Percentiles rank a stretch among this genome's conserved stretches.
Evolutionary conservation across 1,284 basidiomycete genomes (phyloP).

Genomic region (Pseudozyma pruni): DNA sequence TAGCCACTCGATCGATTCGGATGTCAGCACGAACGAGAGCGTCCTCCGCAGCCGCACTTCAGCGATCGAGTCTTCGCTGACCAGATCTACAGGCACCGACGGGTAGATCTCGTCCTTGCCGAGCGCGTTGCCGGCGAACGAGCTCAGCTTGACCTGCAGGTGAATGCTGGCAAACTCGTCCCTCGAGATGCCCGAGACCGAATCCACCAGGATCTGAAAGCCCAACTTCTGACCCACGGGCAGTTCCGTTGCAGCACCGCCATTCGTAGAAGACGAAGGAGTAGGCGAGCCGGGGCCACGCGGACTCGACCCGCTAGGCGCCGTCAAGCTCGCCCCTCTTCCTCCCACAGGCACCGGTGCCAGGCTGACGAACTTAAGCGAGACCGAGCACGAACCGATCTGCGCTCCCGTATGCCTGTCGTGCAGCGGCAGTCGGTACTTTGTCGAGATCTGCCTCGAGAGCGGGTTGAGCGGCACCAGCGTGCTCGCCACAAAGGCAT

Average conservation of each 20-base stretch:
- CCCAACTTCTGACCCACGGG: constrained; percentile 55
- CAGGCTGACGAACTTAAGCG: constrained; percentile 59
- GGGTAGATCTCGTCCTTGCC: constrained; percentile 55
- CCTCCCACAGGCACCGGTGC: constrained; percentile 19
- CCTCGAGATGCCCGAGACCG: constrained; percentile 46
- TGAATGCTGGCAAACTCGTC: constrained; percentile 49
- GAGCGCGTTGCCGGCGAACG: constrained; percentile 49
- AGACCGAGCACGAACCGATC: constrained; percentile 48
- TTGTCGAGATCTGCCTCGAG: constrained; percentile 72
- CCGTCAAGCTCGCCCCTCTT: constrained; percentile 18
- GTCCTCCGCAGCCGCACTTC: constrained; percentile 54
- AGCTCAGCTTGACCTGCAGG: constrained; percentile 56
- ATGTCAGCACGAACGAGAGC: constrained; percentile 52
- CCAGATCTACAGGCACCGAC: constrained; percentile 51
- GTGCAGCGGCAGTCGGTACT: constrained; percentile 51
- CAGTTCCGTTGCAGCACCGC: constrained; percentile 19
- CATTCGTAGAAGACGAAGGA: constrained; percentile 19
- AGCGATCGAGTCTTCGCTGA: constrained; percentile 23
- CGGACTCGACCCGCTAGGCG: constrained; percentile 18
- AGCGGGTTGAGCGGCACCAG: constrained; percentile 84
- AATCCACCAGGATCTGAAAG: constrained; percentile 55
- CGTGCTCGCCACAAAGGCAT: constrained; percentile 81
- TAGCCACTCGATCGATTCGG: constrained; percentile 47
- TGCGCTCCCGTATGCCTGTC: constrained; percentile 39
- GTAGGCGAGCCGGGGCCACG: constrained; percentile 32